phyloP scores from a whole-genome alignment of 257 asterid genomes.

The Solanum appendiculatum region DNA sequence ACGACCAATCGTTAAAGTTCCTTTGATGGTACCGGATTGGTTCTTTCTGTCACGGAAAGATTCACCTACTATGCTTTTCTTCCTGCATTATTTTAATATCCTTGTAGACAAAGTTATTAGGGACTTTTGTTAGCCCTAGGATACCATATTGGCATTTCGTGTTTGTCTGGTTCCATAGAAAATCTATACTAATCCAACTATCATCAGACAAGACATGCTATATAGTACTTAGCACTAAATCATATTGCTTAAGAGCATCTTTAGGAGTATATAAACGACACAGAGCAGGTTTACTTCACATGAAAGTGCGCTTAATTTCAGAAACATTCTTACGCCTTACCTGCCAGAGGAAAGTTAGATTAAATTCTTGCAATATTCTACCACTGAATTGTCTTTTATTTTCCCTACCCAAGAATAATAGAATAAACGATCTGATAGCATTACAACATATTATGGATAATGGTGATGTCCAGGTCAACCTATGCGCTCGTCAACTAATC shows the following conservation, averaged over 20 bases:
- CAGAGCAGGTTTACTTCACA: neutral
- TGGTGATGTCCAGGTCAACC: neutral
- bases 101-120: neutral
- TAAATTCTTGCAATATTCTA: neutral
- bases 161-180: neutral
- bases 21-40: neutral
- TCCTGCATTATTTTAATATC: neutral
- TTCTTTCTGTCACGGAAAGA: slow-evolving; percentile 3
- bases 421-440: neutral
- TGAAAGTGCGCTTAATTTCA: neutral
- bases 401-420: neutral
- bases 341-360: neutral
- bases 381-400: neutral
- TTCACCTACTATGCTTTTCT: neutral
- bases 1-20: neutral
- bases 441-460: neutral
- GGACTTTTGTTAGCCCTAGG: neutral
- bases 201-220: neutral
- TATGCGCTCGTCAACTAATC: neutral
- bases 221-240: neutral
- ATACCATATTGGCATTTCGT: neutral
- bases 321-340: neutral
- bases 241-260: neutral
- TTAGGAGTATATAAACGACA: neutral
- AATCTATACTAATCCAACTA: neutral